These are phyloP conservation scores for Jimgerdemannia flammicorona DNA, from an alignment of 192 early-diverging fungal genomes.

Conservation along the genomic window DNA sequence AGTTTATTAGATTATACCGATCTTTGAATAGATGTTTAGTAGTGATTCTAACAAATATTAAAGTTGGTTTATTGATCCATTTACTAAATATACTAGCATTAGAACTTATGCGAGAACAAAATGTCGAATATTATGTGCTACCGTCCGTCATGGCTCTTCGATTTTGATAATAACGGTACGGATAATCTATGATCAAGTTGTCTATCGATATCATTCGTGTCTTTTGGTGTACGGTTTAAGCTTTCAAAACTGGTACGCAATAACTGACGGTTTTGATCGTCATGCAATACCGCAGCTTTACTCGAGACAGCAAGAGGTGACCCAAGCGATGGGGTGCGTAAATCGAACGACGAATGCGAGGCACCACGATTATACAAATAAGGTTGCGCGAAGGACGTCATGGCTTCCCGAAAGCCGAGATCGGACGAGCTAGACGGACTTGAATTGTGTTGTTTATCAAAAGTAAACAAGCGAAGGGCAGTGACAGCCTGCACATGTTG, in stretches of 20 bases:
- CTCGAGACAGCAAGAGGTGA: background rate
- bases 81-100: too few species aligned
- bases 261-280: background rate
- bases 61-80: too few species aligned
- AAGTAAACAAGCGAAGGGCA: conserved; percentile 35
- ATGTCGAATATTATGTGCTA: background rate
- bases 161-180: background rate
- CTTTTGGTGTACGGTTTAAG: background rate
- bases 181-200: background rate
- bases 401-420: conserved; percentile 40
- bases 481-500: conserved; percentile 53
- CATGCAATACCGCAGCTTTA: background rate
- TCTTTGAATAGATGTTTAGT: too few species aligned
- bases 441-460: conserved; percentile 35
- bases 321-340: background rate
- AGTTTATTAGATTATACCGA: too few species aligned
- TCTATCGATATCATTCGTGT: background rate
- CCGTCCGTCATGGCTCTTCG: background rate
- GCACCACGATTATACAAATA: conserved; percentile 3
- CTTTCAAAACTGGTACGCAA: background rate
- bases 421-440: conserved; percentile 31
- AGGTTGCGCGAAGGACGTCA: conserved; percentile 30
- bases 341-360: conserved; percentile 28
- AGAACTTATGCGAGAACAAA: too few species aligned
- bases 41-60: too few species aligned